Base-by-base conservation (phyloP, 345 rosid species). In the Balakata baccata region DNA sequence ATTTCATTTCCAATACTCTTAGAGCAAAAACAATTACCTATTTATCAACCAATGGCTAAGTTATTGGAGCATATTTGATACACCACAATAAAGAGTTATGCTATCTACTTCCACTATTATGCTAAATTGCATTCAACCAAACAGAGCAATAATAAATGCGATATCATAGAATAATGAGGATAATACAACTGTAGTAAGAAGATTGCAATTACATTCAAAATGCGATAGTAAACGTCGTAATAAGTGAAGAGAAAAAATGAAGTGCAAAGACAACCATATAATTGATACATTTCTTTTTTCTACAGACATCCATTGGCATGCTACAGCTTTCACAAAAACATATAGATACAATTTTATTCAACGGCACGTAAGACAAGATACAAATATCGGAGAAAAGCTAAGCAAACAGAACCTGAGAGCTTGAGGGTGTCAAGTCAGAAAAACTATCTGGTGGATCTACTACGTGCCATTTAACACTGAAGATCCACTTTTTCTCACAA, bases 331-430 rank as follows among this genome's bases (percentile, higher is more conserved):
- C n/a, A 52, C 43, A 70, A 58, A 51, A 67, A 73, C 73, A 74
- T 60, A 53, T 64, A 66, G 64, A 68, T 75, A 77, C 81, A 72
- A 45, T 47, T 11, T 69, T 70, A 74, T 45, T 66, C 23, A 66
- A 66, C 5, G 47, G 18, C 76, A 70, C 54, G 73, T n/a, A 64
- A 69, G 50, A 70, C 41, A 34, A 46, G 50, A 51, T 43, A 41
- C 43, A 70, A 57, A 70, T 14, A 68, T 41, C 34, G 53, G 47
- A 39, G 18, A 34, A 57, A 54, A 66, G 70, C 84, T 91, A 91
- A 70, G 87, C 98, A 77, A 87, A 88, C 46, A 93, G 85, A 76
- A 93, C 81, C 87, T 88, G 93, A 66, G 97, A 88, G 77, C 89
- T 83, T 1, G 97, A 88, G 13, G 95, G 95, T 7, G 93, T 89